phyloP scores from a whole-genome alignment of 179 eudicot species.

The Amaranthus tricolor region DNA sequence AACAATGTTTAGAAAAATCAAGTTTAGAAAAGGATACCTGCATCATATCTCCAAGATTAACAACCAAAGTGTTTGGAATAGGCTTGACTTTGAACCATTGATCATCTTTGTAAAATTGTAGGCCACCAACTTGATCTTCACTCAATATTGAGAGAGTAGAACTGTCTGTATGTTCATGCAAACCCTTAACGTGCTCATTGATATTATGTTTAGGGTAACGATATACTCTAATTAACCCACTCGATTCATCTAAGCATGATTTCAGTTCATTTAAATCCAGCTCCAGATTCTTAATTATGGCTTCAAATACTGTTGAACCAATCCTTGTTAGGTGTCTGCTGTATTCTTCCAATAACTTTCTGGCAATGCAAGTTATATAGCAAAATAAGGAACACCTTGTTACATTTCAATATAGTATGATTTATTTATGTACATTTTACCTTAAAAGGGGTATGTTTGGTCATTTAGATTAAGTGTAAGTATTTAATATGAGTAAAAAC shows the following conservation, averaged over 20 bases:
- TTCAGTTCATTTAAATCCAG: slow-evolving; percentile 11
- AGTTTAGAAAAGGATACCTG: slow-evolving; percentile 39
- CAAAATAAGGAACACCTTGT: no score
- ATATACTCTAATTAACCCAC: slow-evolving; percentile 50
- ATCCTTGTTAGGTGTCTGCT: slow-evolving; percentile 46
- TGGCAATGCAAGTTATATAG: slow-evolving; percentile 10
- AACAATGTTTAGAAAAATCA: not conserved
- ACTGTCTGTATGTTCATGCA: slow-evolving; percentile 78
- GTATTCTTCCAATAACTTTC: slow-evolving; percentile 55
- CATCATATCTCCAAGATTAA: slow-evolving; percentile 78
- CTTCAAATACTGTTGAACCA: slow-evolving; percentile 40
- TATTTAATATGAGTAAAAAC: no score
- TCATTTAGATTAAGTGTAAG: no score
- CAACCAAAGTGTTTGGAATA: slow-evolving; percentile 42
- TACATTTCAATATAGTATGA: no score
- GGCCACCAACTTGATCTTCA: slow-evolving; percentile 67
- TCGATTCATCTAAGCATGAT: slow-evolving; percentile 39
- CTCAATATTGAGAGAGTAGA: slow-evolving; percentile 54
- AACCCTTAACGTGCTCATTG: slow-evolving; percentile 40
- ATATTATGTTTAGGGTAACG: slow-evolving; percentile 45
- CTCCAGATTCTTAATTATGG: slow-evolving; percentile 35
- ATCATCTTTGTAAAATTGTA: slow-evolving; percentile 49
- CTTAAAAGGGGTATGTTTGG: no score
- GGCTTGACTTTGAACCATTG: slow-evolving; percentile 57
- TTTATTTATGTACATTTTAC: no score